Percentiles rank a stretch among this genome's conserved stretches.
Evolutionary conservation across 768 basidiomycete genomes (phyloP).

Genomic region (Crassisporium funariophilum): DNA sequence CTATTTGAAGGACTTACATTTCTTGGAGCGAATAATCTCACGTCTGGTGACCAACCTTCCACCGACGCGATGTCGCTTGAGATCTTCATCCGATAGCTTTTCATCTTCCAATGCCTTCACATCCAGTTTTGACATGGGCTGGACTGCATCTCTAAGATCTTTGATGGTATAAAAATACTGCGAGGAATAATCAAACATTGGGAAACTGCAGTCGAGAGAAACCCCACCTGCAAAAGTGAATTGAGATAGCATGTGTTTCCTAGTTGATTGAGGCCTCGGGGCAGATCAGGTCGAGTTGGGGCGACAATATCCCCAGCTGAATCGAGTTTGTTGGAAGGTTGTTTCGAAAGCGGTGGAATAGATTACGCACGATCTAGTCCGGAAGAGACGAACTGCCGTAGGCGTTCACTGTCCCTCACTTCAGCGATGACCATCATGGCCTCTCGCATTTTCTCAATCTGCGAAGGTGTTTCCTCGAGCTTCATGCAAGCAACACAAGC

Average conservation of each 20-base stretch:
- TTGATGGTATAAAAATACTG: constrained; percentile 97
- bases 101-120: constrained; percentile 63
- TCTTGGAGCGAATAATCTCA: constrained; percentile 82
- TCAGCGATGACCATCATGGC: constrained; percentile 78
- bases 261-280: constrained; percentile 85
- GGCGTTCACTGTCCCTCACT: constrained; percentile 67
- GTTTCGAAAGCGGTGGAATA: not conserved
- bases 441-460: constrained; percentile 69
- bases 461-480: constrained; percentile 73
- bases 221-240: constrained; percentile 63
- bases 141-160: constrained; percentile 79
- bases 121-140: constrained; percentile 55
- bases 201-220: not conserved
- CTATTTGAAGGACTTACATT: constrained; percentile 62
- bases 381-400: constrained; percentile 64
- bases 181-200: constrained; percentile 1
- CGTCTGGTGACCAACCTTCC: constrained; percentile 79
- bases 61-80: constrained; percentile 84
- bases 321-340: constrained; percentile 6
- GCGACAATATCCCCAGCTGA: constrained; percentile 66
- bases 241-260: constrained; percentile 90
- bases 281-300: constrained; percentile 63
- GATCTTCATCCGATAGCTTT: constrained; percentile 77
- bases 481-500: constrained; percentile 25
- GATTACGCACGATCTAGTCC: constrained; percentile 73